phyloP scores from a whole-genome alignment of 2,329 filamentous ascomycete genomes.

The Fusarium pseudonygamai region DNA sequence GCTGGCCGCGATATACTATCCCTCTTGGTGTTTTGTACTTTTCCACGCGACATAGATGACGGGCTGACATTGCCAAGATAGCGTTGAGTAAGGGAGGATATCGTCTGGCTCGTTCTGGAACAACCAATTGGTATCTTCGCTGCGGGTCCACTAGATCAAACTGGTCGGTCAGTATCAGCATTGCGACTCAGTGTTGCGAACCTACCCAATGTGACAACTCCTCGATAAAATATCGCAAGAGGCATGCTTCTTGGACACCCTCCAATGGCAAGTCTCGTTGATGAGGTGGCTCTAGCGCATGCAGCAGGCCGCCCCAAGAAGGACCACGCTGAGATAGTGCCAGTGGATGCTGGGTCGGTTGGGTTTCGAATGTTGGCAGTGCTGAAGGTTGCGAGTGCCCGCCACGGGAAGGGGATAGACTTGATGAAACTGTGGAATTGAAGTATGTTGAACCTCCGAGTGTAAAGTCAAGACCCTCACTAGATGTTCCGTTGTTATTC shows the following conservation, averaged over 20 bases:
- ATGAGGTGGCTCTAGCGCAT: conserved; percentile 6
- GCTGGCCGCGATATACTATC: conserved; percentile 25
- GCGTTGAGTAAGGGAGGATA: conserved; percentile 30
- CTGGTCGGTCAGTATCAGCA: background rate
- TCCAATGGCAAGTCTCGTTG: background rate
- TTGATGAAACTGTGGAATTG: no score
- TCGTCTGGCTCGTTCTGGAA: conserved; percentile 25
- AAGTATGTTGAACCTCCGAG: no score
- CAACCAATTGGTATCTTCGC: conserved; percentile 14
- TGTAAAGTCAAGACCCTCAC: no score
- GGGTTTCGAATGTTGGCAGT: no score
- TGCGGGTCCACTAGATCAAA: conserved; percentile 33
- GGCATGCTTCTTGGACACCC: conserved; percentile 30
- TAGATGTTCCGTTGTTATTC: no score
- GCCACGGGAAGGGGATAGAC: no score
- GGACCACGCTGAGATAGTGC: no score
- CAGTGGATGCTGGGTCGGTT: no score
- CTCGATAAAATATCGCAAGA: conserved; percentile 34
- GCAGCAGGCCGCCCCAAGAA: background rate
- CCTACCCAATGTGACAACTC: conserved; percentile 33
- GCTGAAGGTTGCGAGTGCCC: no score
- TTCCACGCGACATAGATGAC: conserved; percentile 12
- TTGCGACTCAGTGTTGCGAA: no score
- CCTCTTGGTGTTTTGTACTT: conserved; percentile 16
- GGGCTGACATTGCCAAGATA: conserved; percentile 28